Evolutionary conservation across 2,329 filamentous ascomycete genomes (phyloP).

Genomic region (Daldinia eschscholtzii): DNA sequence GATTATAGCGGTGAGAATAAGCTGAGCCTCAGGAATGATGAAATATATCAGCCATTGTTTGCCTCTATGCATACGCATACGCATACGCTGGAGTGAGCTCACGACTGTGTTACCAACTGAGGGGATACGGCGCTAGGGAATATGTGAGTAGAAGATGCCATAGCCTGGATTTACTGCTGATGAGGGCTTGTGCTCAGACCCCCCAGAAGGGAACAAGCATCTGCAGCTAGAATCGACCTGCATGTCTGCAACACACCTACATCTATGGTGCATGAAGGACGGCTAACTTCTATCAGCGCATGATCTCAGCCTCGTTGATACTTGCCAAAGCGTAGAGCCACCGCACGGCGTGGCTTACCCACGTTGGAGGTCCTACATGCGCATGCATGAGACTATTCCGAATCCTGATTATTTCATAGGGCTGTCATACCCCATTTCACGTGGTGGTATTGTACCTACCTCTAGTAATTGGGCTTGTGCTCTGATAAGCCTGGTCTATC

Average conservation of each 20-base stretch:
- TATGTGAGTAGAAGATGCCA: constrained; percentile 37
- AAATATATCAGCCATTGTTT: constrained; percentile 26
- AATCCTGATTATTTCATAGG: constrained; percentile 27
- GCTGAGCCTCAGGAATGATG: constrained; percentile 27
- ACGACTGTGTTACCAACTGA: constrained; percentile 35
- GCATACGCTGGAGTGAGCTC: constrained; percentile 12
- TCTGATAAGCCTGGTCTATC: constrained; percentile 27
- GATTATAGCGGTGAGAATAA: constrained; percentile 39
- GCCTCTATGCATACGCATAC: background rate
- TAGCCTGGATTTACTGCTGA: constrained; percentile 19
- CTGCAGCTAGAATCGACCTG: constrained; percentile 42
- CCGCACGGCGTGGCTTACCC: constrained; percentile 29
- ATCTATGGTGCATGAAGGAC: constrained; percentile 27
- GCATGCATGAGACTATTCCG: constrained; percentile 30
- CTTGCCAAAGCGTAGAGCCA: constrained; percentile 15
- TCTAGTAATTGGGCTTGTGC: constrained; percentile 17
- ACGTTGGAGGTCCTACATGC: constrained; percentile 21
- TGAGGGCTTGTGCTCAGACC: constrained; percentile 20
- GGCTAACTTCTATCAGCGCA: constrained; percentile 20
- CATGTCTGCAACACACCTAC: constrained; percentile 46
- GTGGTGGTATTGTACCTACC: constrained; percentile 37
- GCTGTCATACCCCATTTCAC: constrained; percentile 42
- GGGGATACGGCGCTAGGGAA: constrained; percentile 28
- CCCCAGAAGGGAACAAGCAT: constrained; percentile 29
- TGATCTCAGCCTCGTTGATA: constrained; percentile 38